Evolutionary conservation across 352 stramenopile species (phyloP), one percentile per base, ranked within the genome.

Genomic region (Albugo candida): DNA sequence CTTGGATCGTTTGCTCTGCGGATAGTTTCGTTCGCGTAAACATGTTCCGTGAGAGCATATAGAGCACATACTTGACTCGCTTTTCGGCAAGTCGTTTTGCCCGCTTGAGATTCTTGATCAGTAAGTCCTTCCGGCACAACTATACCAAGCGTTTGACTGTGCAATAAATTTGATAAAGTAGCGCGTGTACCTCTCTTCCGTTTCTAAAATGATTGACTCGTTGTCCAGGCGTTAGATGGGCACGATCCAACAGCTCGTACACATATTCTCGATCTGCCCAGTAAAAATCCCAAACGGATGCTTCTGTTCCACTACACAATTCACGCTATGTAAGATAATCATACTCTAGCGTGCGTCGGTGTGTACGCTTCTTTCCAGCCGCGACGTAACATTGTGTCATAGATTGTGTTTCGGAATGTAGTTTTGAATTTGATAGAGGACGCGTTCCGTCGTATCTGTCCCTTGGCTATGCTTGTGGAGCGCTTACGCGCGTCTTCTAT

Each of bases 101-200:
- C 13, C 83, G 74, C 60, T 96, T 96, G 37, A 97, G 64, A 58
- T 97, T 97, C 60, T 97, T 97, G 51, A 95, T 93, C 52, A 97
- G 70, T 1, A 95, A 62, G 53, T 97, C 87, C 54, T 97, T 96
- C 6, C 88, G 65, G 47, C 83, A 96, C 13, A 97, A 54, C 65
- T 89, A 51, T 6, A n/a, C 3, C 17, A 45, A 14, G 11, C n/a
- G 16, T 6, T 36, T 17, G 11, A 36, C 6, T 17, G 11, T 24
- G 24, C 45, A 24, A 11, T 5, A 53, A 17, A 41, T 12, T 19
- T 13, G 12, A 46, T 27, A 38, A 18, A 13, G 16, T 5, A 39
- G 31, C 2, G 11, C 18, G 37, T 14, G 16, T 24, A 83, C 65
- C 62, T 95, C 71, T 34, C 72, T 61, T 11, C 77, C 72, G 54